Evolutionary conservation across 2,329 filamentous ascomycete species (phyloP), one percentile per base, ranked within the genome.

Genomic region (Fusarium begoniae): DNA sequence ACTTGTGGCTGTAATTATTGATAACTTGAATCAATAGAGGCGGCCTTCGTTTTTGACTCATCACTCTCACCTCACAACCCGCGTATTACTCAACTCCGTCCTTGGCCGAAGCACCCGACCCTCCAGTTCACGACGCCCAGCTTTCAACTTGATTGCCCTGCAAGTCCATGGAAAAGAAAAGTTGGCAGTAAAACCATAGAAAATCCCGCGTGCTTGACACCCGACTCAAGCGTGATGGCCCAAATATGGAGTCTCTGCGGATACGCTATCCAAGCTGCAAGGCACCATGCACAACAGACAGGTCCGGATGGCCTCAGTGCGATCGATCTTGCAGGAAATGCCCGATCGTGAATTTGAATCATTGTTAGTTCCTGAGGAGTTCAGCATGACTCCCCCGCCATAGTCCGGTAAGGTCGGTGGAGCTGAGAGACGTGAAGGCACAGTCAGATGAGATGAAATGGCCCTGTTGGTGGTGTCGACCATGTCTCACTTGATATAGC

Each of bases 271-370:
- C 48, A 64, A 71, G 60, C 69, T 78, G 77, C 75, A 79, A 78
- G 76, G 78, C 76, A 79, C 72, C 63, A 69, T 75, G 75, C 76
- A 78, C 62, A 74, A 57, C 64, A 70, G 67, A 69, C 63, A 45
- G 48, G 53, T 60, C 53, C 28, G 47, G 58, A 69, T 63, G 69
- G 71, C 71, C 67, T 72, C 70, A 61, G 37, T 57, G 28, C 65
- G 76, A 74, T 80, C 80, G 80, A 80, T 81, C 75, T 67, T 71
- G 63, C 63, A 65, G 68, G 58, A 60, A 70, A 74, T 74, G 44
- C 56, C 74, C 79, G 76, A 80, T 80, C 74, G 65, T 59, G 73
- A 63, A 76, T 75, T 61, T 69, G 72, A 72, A 80, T 81, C 79
- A 81, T 78, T 48, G 61, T 62, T 53, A 69, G 60, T 63, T 58